phyloP scores from a whole-genome alignment of 1,139 yeast species.

The Debaryomyces coudertii region DNA sequence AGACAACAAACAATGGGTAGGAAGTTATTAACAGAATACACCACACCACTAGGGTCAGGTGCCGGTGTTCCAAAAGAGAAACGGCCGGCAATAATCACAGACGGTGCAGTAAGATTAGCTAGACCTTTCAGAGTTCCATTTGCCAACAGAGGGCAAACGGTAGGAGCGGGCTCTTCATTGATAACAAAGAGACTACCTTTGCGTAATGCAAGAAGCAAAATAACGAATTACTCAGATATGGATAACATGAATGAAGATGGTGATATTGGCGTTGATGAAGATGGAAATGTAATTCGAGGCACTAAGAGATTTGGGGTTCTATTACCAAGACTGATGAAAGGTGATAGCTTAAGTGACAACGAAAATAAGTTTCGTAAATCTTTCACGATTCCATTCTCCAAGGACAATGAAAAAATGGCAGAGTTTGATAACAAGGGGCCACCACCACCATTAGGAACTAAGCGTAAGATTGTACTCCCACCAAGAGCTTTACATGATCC shows the following conservation, averaged over 20 bases:
- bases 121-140: constrained; percentile 50
- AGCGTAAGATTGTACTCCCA: constrained; percentile 66
- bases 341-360: constrained; percentile 34
- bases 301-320: constrained; percentile 53
- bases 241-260: constrained; percentile 20
- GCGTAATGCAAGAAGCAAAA: constrained; percentile 32
- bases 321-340: constrained; percentile 43
- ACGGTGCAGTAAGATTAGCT: constrained; percentile 38
- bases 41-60: constrained; percentile 51
- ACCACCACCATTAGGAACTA: constrained; percentile 83
- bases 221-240: constrained; percentile 33
- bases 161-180: constrained; percentile 18
- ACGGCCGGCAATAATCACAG: constrained; percentile 43
- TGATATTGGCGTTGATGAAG: constrained; percentile 28
- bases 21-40: constrained; percentile 42
- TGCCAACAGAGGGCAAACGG: constrained; percentile 24
- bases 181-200: constrained; percentile 24
- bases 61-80: constrained; percentile 48
- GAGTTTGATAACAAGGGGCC: constrained; percentile 37
- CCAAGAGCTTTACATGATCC: constrained; percentile 96
- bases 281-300: constrained; percentile 26
- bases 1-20: constrained; percentile 27
- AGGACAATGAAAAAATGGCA: constrained; percentile 32
- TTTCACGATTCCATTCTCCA: constrained; percentile 57
- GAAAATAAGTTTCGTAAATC: constrained; percentile 40